A percentile compares a stretch with the other conserved stretches of the same genome.
These are phyloP conservation scores for Globisporangium uncinulatum DNA, from an alignment of 352 stramenopile genomes.

Conservation along the genomic window DNA sequence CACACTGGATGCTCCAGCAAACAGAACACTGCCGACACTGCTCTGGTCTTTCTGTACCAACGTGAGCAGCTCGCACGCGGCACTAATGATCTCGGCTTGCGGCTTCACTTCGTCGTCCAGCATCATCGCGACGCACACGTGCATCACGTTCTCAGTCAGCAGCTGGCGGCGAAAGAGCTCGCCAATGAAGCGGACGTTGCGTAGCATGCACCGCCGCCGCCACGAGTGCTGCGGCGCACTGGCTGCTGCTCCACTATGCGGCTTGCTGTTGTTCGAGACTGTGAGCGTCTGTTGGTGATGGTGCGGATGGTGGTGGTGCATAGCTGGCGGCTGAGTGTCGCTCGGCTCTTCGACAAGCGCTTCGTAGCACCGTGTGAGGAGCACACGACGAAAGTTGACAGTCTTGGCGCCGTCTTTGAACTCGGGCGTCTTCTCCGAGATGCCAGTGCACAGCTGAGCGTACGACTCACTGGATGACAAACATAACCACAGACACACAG, in stretches of 20 bases:
- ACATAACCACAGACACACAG: background rate
- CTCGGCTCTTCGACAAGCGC: slow-evolving; percentile 64
- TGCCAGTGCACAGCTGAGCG: slow-evolving; percentile 48
- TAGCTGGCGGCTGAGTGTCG: slow-evolving; percentile 11
- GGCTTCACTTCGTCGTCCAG: slow-evolving; percentile 66
- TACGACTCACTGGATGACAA: slow-evolving; percentile 40
- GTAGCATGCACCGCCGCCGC: slow-evolving; percentile 70
- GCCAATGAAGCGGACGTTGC: slow-evolving; percentile 66
- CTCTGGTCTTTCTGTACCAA: slow-evolving; percentile 23
- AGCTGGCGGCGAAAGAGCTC: slow-evolving; percentile 75
- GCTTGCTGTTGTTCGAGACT: slow-evolving; percentile 13
- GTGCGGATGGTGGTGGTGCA: background rate
- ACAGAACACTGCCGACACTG: background rate
- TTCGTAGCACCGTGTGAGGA: slow-evolving; percentile 79
- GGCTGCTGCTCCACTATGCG: slow-evolving; percentile 4
- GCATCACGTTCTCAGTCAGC: slow-evolving; percentile 81
- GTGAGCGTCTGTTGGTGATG: slow-evolving; percentile 8
- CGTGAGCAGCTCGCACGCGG: slow-evolving; percentile 54
- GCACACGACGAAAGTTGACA: slow-evolving; percentile 74
- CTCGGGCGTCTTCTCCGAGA: slow-evolving; percentile 64
- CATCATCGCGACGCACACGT: slow-evolving; percentile 83
- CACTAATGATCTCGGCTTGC: slow-evolving; percentile 57
- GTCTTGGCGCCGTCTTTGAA: slow-evolving; percentile 84
- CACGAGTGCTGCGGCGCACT: slow-evolving; percentile 48
- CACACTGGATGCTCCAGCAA: no score